phyloP scores from a whole-genome alignment of 1,139 yeast species.

The Arxiozyma bovina region DNA sequence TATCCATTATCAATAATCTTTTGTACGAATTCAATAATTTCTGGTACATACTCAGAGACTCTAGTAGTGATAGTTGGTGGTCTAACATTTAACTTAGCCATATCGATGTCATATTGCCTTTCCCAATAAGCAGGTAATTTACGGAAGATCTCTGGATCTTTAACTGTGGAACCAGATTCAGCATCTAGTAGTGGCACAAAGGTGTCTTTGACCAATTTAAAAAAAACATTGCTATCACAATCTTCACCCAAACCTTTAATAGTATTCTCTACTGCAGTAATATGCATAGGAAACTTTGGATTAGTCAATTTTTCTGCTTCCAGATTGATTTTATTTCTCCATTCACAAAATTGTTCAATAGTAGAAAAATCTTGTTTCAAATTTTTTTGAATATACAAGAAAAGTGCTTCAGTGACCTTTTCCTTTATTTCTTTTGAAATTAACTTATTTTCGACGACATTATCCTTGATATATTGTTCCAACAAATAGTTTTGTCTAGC shows the following conservation, averaged over 20 bases:
- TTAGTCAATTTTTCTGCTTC: slow-evolving; percentile 43
- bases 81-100: slow-evolving; percentile 74
- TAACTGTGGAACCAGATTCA: slow-evolving; percentile 63
- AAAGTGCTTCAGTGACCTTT: slow-evolving; percentile 39
- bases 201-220: slow-evolving; percentile 54
- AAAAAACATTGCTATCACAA: slow-evolving; percentile 34
- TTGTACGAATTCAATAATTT: slow-evolving; percentile 71
- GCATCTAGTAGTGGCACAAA: slow-evolving; percentile 66
- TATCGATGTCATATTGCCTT: slow-evolving; percentile 69
- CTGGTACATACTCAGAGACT: slow-evolving; percentile 95
- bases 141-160: slow-evolving; percentile 76
- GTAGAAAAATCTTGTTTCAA: slow-evolving; percentile 34
- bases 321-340: slow-evolving; percentile 46
- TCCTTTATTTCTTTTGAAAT: slow-evolving; percentile 29
- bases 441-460: slow-evolving; percentile 11
- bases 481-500: slow-evolving; percentile 85
- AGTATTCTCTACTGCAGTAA: slow-evolving; percentile 56
- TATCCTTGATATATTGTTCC: slow-evolving; percentile 41
- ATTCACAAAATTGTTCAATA: slow-evolving; percentile 38
- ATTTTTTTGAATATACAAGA: slow-evolving; percentile 47
- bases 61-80: slow-evolving; percentile 84
- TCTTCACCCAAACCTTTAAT: slow-evolving; percentile 35
- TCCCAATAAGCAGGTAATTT: slow-evolving; percentile 89
- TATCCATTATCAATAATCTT: slow-evolving; percentile 68
- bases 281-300: slow-evolving; percentile 83